Evolutionary conservation across 352 stramenopile genomes (phyloP), one percentile per base, ranked within the genome.

Genomic region (Globisporangium middletonii): DNA sequence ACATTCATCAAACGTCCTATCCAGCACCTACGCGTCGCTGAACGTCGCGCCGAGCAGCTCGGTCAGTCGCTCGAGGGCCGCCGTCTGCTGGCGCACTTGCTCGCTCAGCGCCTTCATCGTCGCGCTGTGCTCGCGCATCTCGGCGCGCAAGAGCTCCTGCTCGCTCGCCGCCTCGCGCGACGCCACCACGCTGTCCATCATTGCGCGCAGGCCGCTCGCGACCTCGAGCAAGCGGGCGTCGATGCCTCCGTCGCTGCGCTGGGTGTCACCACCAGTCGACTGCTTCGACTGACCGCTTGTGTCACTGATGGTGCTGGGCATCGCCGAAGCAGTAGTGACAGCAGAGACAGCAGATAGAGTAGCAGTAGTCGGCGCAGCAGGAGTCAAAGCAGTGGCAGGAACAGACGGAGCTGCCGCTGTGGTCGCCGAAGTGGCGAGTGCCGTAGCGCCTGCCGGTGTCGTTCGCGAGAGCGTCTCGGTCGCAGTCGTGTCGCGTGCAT

Each of bases 51-150:
- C 16, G 12, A 57, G 28, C 2, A 57, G 26, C 3, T 50, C 42
- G 6, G 48, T 57, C 5, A 57, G 52, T 44, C 38, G 23, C 5
- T 57, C 48, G 26, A 57, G 42, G 37, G 38, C 48, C 26, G 16
- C 33, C 8, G 52, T 57, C 28, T 57, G 52, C 18, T 57, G 50
- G 41, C 26, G 38, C 42, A 57, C 42, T 28, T 57, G 38, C 2
- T 37, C 27, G 27, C 41, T 42, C 6, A 50, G 48, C 28, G 23
- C 16, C 52, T 57, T 47, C 52, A 57, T 57, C 27, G 50, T 16
- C 52, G 41, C 41, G 13, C 50, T 57, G 41, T 57, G 52, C 23
- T 50, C 42, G 16, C 52, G 41, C 16, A 57, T 43, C 42, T 57
- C 52, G 26, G 26, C n/a, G 26, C 38, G 43, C 13, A 57, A 50